Evolutionary conservation across 176 grass and related monocot species (phyloP).

Genomic region (Calamus simplicifolius): DNA sequence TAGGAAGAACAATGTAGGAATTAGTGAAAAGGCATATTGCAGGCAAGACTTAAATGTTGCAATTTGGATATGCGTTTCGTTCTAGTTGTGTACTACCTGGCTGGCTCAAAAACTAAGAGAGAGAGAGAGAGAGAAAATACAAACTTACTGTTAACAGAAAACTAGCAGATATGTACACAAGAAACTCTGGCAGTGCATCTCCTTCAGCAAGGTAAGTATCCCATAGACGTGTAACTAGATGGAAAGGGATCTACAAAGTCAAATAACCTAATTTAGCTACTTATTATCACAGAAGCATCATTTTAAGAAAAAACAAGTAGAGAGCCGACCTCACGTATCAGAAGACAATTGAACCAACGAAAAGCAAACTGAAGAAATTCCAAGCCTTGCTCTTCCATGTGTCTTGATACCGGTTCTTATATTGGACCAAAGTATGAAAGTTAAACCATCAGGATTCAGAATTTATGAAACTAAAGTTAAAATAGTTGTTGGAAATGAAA

Average conservation of each 20-base stretch:
- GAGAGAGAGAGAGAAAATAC: not conserved
- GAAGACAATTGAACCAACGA: conserved; percentile 95
- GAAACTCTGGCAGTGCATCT: conserved; percentile 90
- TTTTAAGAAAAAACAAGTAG: not conserved
- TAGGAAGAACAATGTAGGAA: too few relatives aligned
- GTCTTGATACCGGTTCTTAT: conserved; percentile 82
- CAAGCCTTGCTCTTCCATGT: conserved; percentile 92
- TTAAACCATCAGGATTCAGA: not conserved
- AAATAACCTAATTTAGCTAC: conserved; percentile 1
- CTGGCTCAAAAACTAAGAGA: too few relatives aligned
- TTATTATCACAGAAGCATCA: not conserved
- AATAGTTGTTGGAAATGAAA: too few relatives aligned
- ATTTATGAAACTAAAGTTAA: not conserved
- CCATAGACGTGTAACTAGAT: conserved; percentile 84
- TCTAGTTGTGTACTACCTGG: too few relatives aligned
- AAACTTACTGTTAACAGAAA: conserved; percentile 91
- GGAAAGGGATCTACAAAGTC: conserved; percentile 74
- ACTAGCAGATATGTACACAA: conserved; percentile 95
- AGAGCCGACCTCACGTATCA: conserved; percentile 75
- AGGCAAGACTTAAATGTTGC: too few relatives aligned
- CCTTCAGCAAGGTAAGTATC: conserved; percentile 98
- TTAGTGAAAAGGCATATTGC: too few relatives aligned
- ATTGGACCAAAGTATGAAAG: conserved; percentile 9
- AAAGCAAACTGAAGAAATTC: conserved; percentile 99
- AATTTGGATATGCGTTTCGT: too few relatives aligned